A percentile compares a stretch with the other conserved stretches of the same genome.
Evolutionary conservation across 495 filamentous ascomycete genomes (phyloP).

Genomic region (Aspergillus bertholletiae): DNA sequence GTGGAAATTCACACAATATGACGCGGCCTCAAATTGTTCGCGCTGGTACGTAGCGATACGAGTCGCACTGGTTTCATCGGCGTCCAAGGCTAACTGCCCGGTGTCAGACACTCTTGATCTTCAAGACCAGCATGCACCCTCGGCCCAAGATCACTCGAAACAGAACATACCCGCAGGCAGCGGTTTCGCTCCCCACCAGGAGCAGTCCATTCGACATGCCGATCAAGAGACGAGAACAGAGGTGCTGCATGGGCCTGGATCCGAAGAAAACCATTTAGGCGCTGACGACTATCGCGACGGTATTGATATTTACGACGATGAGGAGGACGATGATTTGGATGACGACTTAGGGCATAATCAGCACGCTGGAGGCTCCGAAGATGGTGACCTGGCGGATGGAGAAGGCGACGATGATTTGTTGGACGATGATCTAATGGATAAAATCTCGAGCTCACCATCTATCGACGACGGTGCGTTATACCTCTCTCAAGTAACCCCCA

Average conservation of each 20-base stretch:
- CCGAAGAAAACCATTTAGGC: constrained; percentile 38
- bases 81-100: not conserved
- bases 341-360: constrained; percentile 37
- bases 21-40: constrained; percentile 74
- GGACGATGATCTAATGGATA: constrained; percentile 93
- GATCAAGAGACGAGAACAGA: constrained; percentile 71
- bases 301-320: constrained; percentile 41
- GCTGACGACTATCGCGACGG: constrained; percentile 46
- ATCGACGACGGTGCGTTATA: constrained; percentile 92
- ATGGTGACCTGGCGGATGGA: constrained; percentile 66
- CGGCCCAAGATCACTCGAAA: constrained; percentile 72
- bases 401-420: constrained; percentile 75
- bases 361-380: constrained; percentile 34
- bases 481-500: not conserved
- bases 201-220: constrained; percentile 73
- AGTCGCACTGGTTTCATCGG: constrained; percentile 8
- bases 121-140: constrained; percentile 76
- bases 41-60: constrained; percentile 57
- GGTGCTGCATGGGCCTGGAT: constrained; percentile 49
- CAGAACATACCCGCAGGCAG: constrained; percentile 49
- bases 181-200: constrained; percentile 80
- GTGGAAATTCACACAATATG: constrained; percentile 44
- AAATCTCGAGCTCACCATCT: constrained; percentile 95
- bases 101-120: constrained; percentile 87
- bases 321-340: constrained; percentile 36